phyloP scores from a whole-genome alignment of 2,329 filamentous ascomycete species.

The Penicillium sp. region DNA sequence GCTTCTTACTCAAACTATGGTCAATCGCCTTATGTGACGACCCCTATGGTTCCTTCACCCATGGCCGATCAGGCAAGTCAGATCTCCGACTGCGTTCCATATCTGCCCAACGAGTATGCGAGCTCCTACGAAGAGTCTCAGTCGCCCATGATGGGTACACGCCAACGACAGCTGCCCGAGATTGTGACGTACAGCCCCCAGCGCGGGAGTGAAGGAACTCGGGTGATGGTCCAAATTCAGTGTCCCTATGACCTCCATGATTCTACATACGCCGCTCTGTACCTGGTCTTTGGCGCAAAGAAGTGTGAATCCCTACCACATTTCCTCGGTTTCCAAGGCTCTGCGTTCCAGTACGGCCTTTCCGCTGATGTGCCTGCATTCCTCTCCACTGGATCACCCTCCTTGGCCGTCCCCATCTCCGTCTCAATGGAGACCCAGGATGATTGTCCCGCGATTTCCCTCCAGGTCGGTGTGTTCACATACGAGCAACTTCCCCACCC shows the following conservation, averaged over 20 bases:
- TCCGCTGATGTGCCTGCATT: conserved; percentile 69
- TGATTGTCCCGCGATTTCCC: conserved; percentile 50
- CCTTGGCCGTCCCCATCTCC: conserved; percentile 58
- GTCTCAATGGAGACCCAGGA: conserved; percentile 60
- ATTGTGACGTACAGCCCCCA: conserved; percentile 69
- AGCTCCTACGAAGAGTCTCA: conserved; percentile 61
- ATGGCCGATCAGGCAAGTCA: conserved; percentile 44
- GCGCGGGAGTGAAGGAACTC: conserved; percentile 67
- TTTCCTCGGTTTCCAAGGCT: conserved; percentile 58
- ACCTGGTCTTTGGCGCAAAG: conserved; percentile 74
- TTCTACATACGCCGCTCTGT: conserved; percentile 55
- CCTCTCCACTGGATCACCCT: conserved; percentile 55
- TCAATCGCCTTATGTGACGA: conserved; percentile 40
- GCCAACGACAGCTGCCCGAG: conserved; percentile 60
- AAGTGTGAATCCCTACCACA: conserved; percentile 67
- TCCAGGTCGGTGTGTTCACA: conserved; percentile 62
- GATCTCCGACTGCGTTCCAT: conserved; percentile 43
- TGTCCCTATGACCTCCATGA: conserved; percentile 72
- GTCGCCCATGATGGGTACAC: conserved; percentile 64
- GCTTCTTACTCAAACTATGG: conserved; percentile 43
- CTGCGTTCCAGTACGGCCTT: conserved; percentile 68
- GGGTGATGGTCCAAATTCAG: conserved; percentile 70
- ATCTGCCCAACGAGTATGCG: conserved; percentile 40
- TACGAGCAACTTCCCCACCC: conserved; percentile 53
- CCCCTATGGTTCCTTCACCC: conserved; percentile 41